Conservation (phyloP, 2,329 filamentous ascomycete species). For the Ceratocystis alfenasii region DNA sequence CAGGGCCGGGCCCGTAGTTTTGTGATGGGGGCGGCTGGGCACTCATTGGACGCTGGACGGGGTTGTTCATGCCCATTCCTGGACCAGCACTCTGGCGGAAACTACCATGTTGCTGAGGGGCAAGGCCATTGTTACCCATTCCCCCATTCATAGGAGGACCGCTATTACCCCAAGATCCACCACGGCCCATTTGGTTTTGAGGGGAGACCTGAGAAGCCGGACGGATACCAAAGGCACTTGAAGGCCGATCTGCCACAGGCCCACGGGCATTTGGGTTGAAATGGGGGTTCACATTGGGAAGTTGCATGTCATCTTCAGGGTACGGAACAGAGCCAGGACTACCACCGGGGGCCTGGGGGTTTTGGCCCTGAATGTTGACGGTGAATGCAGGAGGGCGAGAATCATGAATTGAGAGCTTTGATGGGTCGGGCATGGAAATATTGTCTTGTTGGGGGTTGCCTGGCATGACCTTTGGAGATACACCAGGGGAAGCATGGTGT, state of each 20-base stretch:
- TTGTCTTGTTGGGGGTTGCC: constrained; percentile 22
- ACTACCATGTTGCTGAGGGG: constrained; percentile 15
- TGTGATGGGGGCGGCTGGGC: constrained; percentile 14
- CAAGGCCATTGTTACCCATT: constrained; percentile 11
- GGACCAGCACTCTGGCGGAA: constrained; percentile 20
- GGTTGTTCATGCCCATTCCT: constrained; percentile 15
- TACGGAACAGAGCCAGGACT: constrained; percentile 41
- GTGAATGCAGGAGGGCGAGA: constrained; percentile 41
- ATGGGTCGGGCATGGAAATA: constrained; percentile 32
- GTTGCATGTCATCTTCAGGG: constrained; percentile 39
- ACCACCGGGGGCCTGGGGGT: constrained; percentile 21
- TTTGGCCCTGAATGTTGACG: constrained; percentile 36
- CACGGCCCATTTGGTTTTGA: constrained; percentile 20
- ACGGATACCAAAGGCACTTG: constrained; percentile 44
- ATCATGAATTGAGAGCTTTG: constrained; percentile 23
- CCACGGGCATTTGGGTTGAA: constrained; percentile 40
- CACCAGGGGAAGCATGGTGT: constrained; percentile 22
- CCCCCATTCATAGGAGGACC: constrained; percentile 7
- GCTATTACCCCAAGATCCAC: constrained; percentile 17
- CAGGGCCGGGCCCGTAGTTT: constrained; percentile 26
- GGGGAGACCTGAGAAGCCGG: constrained; percentile 28
- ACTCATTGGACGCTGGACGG: constrained; percentile 17
- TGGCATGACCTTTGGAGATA: constrained; percentile 24
- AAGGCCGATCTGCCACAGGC: constrained; percentile 38
- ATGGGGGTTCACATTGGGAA: constrained; percentile 30